Base-by-base conservation (phyloP, 805 yeast species). In the Wickerhamiella bombiphila region DNA sequence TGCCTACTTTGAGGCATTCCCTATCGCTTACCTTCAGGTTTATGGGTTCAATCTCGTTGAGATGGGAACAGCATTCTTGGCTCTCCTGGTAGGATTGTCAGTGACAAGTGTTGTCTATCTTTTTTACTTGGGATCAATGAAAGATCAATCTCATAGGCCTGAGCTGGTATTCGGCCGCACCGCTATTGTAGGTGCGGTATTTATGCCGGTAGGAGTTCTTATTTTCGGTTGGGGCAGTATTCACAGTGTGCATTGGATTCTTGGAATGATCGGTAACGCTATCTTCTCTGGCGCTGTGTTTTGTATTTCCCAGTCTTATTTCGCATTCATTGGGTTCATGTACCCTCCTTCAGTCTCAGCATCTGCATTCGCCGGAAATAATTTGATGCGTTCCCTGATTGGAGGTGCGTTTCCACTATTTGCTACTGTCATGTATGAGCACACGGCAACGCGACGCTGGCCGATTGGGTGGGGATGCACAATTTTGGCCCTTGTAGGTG, bases 391-490 rank as follows among this genome's bases (percentile, higher is more conserved):
- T 37, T 60, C 70, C 2, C 56, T 56, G 2, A 60, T 69, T 49
- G 79, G 74, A 1, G 69, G 70, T 44, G 67, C 66, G 1, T 72
- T 73, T 60, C 77, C 79, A 32, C 58, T 78, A 35, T 76, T 77
- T 54, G 80, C 80, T 4, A 52, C 62, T 25, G 68, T 70, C 18
- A 65, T 78, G 69, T 78, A 68, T 52, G 57, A 63, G 41, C 69
- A 50, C 29, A 34, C 52, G 26, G 51, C 54, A 3, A 54, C 48
- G 14, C 35, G 55, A 2, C 64, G 60, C 29, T 74, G 59, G 49
- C 78, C 79, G 2, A 73, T 72, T 14, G 79, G 65, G 2, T 73
- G 75, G 76, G 78, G 78, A 2, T 59, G 70, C 6, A 58, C 69
- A 5, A 49, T 70, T 7, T 48, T 69, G 32, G 73, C 66, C 0